phyloP scores from a whole-genome alignment of 169 alveolate species.

The Plasmodium vinckei region DNA sequence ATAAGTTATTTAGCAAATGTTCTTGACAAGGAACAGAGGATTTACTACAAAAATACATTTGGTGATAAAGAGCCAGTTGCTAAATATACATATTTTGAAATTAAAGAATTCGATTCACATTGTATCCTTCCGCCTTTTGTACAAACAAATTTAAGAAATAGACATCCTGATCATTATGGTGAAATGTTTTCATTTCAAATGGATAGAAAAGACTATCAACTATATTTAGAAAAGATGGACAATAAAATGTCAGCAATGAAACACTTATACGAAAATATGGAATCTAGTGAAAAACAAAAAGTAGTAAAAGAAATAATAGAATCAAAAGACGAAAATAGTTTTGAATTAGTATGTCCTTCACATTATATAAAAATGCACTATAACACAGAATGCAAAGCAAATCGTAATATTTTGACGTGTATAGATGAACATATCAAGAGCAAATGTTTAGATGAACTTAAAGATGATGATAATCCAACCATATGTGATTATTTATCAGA shows the following conservation, averaged over 20 bases:
- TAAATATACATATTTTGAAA: conserved; percentile 27
- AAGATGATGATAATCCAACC: neutral
- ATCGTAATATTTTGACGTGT: conserved; percentile 31
- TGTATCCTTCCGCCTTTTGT: conserved; percentile 53
- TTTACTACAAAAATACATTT: conserved; percentile 1
- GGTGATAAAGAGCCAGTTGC: conserved; percentile 25
- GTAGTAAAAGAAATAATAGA: conserved; percentile 17
- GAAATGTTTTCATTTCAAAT: too few species aligned
- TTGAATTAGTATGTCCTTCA: conserved; percentile 21
- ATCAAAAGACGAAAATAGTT: neutral
- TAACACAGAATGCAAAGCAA: conserved; percentile 18
- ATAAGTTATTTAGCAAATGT: neutral
- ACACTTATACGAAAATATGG: conserved; percentile 16
- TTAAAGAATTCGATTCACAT: conserved; percentile 49
- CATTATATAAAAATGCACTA: conserved; percentile 37
- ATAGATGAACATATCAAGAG: conserved; percentile 26
- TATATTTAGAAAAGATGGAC: conserved; percentile 25
- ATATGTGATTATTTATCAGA: conserved; percentile 49
- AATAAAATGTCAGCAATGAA: conserved; percentile 36
- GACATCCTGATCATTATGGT: too few species aligned
- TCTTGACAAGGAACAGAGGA: conserved; percentile 48
- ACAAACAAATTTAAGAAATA: conserved; percentile 32
- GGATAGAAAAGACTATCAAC: conserved; percentile 44
- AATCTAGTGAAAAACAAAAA: conserved; percentile 23
- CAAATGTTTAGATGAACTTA: conserved; percentile 7